Conservation (phyloP, 176 grass and related monocot genomes). For the Phoenix dactylifera region DNA sequence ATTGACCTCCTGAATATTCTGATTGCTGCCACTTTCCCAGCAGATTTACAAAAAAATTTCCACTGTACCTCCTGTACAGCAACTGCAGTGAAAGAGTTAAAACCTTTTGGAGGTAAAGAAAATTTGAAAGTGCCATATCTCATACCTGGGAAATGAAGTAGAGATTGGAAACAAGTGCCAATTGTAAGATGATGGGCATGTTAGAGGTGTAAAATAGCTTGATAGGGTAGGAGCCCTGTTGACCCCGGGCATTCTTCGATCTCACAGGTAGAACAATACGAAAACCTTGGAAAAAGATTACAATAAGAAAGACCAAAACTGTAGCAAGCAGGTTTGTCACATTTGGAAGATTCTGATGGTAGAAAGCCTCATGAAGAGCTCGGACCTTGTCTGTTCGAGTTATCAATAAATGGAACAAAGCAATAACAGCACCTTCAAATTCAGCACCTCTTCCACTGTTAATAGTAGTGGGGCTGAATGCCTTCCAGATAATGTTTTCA, state of each 20-base stretch:
- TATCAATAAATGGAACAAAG: constrained; percentile 85
- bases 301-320: constrained; percentile 85
- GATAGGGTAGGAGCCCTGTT: constrained; percentile 96
- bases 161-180: constrained; percentile 81
- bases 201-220: constrained; percentile 97
- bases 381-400: constrained; percentile 88
- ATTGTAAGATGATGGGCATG: constrained; percentile 97
- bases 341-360: constrained; percentile 89
- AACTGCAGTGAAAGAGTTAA: constrained; percentile 25
- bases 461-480: constrained; percentile 91
- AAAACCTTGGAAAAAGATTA: constrained; percentile 98
- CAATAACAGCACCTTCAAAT: constrained; percentile 94
- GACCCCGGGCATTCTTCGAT: constrained; percentile 86
- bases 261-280: constrained; percentile 88
- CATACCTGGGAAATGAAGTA: constrained; percentile 94
- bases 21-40: constrained; percentile 91
- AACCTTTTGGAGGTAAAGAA: too few relatives aligned
- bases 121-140: too few relatives aligned
- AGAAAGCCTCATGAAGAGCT: constrained; percentile 80
- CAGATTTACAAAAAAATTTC: constrained; percentile 84
- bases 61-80: constrained; percentile 85
- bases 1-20: constrained; percentile 84
- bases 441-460: constrained; percentile 88
- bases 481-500: constrained; percentile 99
- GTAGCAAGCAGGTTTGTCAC: constrained; percentile 95